Evolutionary conservation across 805 yeast genomes (phyloP).

Genomic region (Sugiyamaella qingdaonensis): DNA sequence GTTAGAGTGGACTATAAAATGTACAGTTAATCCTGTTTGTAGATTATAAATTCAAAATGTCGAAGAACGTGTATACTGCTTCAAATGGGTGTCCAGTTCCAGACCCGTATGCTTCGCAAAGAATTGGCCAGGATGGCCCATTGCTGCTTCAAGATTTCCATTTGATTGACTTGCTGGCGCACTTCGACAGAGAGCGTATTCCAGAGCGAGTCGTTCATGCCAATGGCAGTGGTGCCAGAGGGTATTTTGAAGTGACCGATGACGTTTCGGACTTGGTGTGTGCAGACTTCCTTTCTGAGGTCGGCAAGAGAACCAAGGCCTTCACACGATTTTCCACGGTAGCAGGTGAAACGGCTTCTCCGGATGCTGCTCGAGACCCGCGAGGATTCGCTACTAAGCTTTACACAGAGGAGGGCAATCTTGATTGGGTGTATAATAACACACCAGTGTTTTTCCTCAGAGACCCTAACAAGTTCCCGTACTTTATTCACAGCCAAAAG

Average conservation of each 20-base stretch:
- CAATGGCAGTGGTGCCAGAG: conserved; percentile 61
- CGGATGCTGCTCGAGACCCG: conserved; percentile 68
- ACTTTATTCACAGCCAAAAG: conserved; percentile 65
- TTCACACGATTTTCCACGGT: conserved; percentile 60
- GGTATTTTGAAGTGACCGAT: conserved; percentile 56
- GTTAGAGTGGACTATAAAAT: no score
- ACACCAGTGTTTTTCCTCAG: conserved; percentile 65
- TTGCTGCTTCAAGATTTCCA: conserved; percentile 55
- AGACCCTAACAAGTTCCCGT: conserved; percentile 61
- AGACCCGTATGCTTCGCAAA: conserved; percentile 52
- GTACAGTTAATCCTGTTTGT: no score
- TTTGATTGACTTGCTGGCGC: conserved; percentile 52
- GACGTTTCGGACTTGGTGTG: conserved; percentile 48
- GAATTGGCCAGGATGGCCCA: conserved; percentile 55
- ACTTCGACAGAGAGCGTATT: conserved; percentile 59
- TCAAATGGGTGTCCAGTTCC: conserved; percentile 53
- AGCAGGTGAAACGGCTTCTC: conserved; percentile 64
- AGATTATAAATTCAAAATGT: no score
- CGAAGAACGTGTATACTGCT: conserved; percentile 38
- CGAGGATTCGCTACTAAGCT: conserved; percentile 64
- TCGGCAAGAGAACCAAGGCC: conserved; percentile 75
- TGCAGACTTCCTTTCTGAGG: conserved; percentile 53
- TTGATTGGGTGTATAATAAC: conserved; percentile 71
- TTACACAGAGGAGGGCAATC: conserved; percentile 62
- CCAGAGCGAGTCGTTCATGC: conserved; percentile 69